Percentiles rank a stretch among this genome's conserved stretches.
Conservation (phyloP, 257 asterid species). For the Jacaranda copaia region DNA sequence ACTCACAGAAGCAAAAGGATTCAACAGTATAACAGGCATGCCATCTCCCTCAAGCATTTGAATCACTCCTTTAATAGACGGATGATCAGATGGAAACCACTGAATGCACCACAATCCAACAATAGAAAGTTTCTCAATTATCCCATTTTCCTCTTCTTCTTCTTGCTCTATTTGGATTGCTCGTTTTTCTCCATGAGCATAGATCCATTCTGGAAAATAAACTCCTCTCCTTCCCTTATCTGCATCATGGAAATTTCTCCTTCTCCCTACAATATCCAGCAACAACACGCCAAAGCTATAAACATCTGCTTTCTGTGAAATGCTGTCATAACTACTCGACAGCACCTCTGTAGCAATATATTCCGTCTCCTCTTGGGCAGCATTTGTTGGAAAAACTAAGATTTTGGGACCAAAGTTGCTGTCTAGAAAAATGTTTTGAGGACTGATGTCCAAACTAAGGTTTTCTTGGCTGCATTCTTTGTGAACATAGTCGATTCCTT, state of each 20-base stretch:
- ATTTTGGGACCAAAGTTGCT: constrained; percentile 39
- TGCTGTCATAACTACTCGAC: background rate
- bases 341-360: constrained; percentile 53
- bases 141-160: constrained; percentile 37
- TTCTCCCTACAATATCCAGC: constrained; percentile 36
- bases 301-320: constrained; percentile 39
- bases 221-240: background rate
- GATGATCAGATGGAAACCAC: constrained; percentile 68
- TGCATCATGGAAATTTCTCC: background rate
- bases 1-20: constrained; percentile 49
- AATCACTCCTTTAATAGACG: constrained; percentile 51
- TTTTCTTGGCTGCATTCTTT: constrained; percentile 30
- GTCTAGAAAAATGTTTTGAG: constrained; percentile 46
- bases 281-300: constrained; percentile 41
- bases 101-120: constrained; percentile 43
- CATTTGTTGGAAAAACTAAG: constrained; percentile 43
- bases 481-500: constrained; percentile 45
- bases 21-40: constrained; percentile 52
- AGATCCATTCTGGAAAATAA: constrained; percentile 33
- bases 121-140: constrained; percentile 10
- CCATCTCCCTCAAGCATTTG: constrained; percentile 60
- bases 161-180: constrained; percentile 47
- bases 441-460: constrained; percentile 40
- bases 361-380: constrained; percentile 48
- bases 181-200: constrained; percentile 37